A percentile compares a stretch with the other conserved stretches of the same genome.
Conservation (phyloP, 257 asterid species). For the Solanum clarkiae region DNA sequence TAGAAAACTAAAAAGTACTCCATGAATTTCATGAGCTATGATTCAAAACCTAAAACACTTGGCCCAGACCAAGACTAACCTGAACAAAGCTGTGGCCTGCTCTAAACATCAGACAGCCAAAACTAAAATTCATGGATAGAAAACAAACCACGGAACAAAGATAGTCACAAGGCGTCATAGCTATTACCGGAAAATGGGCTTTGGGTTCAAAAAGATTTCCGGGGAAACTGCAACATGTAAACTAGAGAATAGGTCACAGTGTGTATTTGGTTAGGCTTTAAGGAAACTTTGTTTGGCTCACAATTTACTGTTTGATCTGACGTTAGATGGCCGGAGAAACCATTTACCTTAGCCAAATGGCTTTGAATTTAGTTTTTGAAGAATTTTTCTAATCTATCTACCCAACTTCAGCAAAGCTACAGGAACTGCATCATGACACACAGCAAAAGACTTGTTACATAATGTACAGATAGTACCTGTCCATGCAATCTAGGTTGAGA, state of each 20-base stretch:
- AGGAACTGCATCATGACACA: neutral
- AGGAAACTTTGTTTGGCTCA: neutral
- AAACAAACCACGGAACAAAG: neutral
- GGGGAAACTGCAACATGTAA: neutral
- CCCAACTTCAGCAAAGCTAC: neutral
- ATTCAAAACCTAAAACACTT: neutral
- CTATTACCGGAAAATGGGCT: neutral
- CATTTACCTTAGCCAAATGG: neutral
- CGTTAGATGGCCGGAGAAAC: neutral
- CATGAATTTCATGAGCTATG: neutral
- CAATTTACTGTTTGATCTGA: neutral
- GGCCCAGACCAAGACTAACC: neutral
- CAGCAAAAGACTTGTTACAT: neutral
- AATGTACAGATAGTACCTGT: constrained; percentile 1
- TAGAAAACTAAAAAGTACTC: neutral
- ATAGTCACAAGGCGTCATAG: neutral
- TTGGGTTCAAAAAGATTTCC: neutral
- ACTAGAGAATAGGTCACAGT: neutral
- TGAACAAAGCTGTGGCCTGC: neutral
- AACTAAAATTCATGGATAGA: neutral
- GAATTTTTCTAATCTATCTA: neutral
- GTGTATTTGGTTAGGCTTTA: neutral
- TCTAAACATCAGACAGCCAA: neutral
- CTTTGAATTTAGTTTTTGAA: neutral
- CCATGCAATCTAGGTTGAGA: constrained; percentile 11